Evolutionary conservation across 257 asterid genomes (phyloP), one percentile per base, ranked within the genome.

Genomic region (Fraxinus cuspidata): DNA sequence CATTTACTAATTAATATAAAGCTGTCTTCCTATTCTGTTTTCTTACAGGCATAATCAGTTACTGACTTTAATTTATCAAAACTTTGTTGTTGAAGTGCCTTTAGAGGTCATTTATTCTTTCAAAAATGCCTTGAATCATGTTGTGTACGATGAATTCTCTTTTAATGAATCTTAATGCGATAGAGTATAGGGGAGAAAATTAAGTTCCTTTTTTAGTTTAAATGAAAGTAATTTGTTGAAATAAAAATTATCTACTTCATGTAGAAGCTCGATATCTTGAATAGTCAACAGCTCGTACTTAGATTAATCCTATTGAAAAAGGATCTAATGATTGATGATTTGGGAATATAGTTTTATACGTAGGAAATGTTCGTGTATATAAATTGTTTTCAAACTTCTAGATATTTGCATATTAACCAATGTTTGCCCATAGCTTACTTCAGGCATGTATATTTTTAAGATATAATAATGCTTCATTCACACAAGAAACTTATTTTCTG

Each of bases 401-500:
- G 25, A 53, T n/a, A 53, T 53, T n/a, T 5, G 3, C 9, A 53
- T 53, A 18, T 53, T 19, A 42, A 18, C 27, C 23, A 7, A 19
- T 53, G 11, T 53, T 53, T 53, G 60, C 64, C 64, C 10, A 6
- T 47, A 31, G 51, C 27, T 53, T 21, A 29, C 37, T 53, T 19
- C 56, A 47, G 56, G 5, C n/a, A 47, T 6, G 5, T 47, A 15
- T 3, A 70, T 32, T 35, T 40, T 7, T 64, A 13, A 60, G 60
- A 72, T 7, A 19, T 8, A 3, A 1, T 60, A 42, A 19, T 44
- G 34, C 21, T 32, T 44, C 35, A 40, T 35, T 23, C 29, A 37
- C 40, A 28, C 47, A 23, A 23, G 27, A 65, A 71, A 29, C 72
- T 70, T 63, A 74, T 72, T 8, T 81, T 69, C n/a, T 51, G 74